Percentiles rank a stretch among this genome's conserved stretches.
Conservation (phyloP, 2,329 filamentous ascomycete genomes). For the Teratosphaeria destructans region DNA sequence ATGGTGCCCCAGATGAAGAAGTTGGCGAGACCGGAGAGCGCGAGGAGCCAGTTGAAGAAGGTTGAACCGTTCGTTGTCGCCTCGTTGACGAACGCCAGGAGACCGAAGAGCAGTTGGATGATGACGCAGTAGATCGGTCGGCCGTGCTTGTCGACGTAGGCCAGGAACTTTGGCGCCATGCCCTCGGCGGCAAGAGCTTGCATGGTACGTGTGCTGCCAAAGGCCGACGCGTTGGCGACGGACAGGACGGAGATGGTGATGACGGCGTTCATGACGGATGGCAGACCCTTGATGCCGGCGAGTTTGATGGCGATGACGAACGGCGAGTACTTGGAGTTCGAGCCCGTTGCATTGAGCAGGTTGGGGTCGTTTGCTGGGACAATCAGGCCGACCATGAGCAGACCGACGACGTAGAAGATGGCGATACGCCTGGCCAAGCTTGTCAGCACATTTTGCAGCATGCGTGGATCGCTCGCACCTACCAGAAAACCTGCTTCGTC, state of each 20-base stretch:
- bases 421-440: slow-evolving; percentile 11
- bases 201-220: slow-evolving; percentile 67
- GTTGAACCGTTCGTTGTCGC: slow-evolving; percentile 48
- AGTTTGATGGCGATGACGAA: slow-evolving; percentile 58
- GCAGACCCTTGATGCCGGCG: slow-evolving; percentile 22
- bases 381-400: slow-evolving; percentile 25
- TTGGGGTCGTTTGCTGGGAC: slow-evolving; percentile 31
- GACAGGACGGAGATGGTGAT: slow-evolving; percentile 40
- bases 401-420: slow-evolving; percentile 25
- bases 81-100: slow-evolving; percentile 68
- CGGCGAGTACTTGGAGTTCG: slow-evolving; percentile 32
- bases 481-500: slow-evolving; percentile 27
- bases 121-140: slow-evolving; percentile 58
- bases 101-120: slow-evolving; percentile 56
- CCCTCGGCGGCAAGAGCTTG: slow-evolving; percentile 68
- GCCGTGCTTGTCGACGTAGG: slow-evolving; percentile 64
- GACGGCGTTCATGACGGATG: slow-evolving; percentile 41
- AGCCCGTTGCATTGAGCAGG: slow-evolving; percentile 37
- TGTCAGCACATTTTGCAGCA: slow-evolving; percentile 11
- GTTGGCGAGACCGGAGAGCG: slow-evolving; percentile 62
- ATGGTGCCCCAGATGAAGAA: slow-evolving; percentile 65
- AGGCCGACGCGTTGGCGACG: slow-evolving; percentile 47
- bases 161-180: slow-evolving; percentile 47
- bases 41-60: slow-evolving; percentile 71
- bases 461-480: not conserved